Base-by-base conservation (phyloP, 495 filamentous ascomycete species). In the Hyaloscypha hepaticicola region DNA sequence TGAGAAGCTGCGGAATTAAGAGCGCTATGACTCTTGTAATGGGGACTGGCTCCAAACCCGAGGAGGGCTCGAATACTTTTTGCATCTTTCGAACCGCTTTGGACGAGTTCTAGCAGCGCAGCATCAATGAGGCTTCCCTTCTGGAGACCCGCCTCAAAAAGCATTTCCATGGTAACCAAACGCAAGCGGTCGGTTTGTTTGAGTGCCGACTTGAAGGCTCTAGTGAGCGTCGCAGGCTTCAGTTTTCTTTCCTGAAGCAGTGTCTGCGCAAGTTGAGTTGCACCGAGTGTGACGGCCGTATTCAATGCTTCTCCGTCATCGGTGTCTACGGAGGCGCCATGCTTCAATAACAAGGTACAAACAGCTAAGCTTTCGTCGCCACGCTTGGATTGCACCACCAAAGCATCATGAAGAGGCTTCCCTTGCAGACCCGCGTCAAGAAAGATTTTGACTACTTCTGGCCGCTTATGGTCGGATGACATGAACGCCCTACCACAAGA, bases 161-260 rank as follows among this genome's bases (percentile, higher is more conserved):
- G 58, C 50, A 58, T 26, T 11, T 45, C 41, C 9, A 52, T 52
- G n/a, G n/a, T n/a, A n/a, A n/a, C n/a, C n/a, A n/a, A n/a, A n/a
- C 25, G 52, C 27, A 25, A 22, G 49, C 58, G 12, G 28, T 28
- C 65, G 50, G 52, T 52, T 5, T 2, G n/a, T 63, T 61, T 61
- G 31, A 55, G 55, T 33, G 66, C 25, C 50, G 66, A 64, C 49
- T 60, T 22, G 51, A 68, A 68, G n/a, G n/a, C n/a, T n/a, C n/a
- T n/a, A n/a, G n/a, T n/a, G n/a, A n/a, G n/a, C n/a, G n/a, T n/a
- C n/a, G n/a, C n/a, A n/a, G n/a, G n/a, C n/a, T n/a, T n/a, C n/a
- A n/a, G n/a, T n/a, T n/a, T n/a, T n/a, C n/a, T n/a, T n/a, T n/a
- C n/a, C n/a, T n/a, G n/a, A n/a, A n/a, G n/a, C n/a, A n/a, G n/a